Evolutionary conservation across 1,284 basidiomycete genomes (phyloP).

Genomic region (Leccinum griseonigrum): DNA sequence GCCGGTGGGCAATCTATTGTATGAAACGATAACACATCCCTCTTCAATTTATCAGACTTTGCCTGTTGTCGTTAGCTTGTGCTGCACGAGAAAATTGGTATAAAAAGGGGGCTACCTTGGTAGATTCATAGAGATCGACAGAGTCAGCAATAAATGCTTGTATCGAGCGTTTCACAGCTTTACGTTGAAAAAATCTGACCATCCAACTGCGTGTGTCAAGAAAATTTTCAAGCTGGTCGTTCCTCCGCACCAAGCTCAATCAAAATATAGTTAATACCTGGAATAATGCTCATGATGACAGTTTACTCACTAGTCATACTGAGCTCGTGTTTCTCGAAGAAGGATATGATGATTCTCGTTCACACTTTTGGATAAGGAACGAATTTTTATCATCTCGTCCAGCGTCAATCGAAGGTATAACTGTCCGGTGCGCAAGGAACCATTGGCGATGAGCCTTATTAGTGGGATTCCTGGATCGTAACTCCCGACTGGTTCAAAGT

Average conservation of each 20-base stretch:
- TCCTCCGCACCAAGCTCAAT: background rate
- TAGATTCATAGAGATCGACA: background rate
- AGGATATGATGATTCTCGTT: background rate
- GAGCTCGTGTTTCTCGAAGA: slow-evolving; percentile 2
- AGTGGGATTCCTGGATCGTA: background rate
- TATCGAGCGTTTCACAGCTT: background rate
- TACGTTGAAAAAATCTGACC: background rate
- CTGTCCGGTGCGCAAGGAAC: background rate
- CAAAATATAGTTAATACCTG: background rate
- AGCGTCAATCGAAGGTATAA: slow-evolving; percentile 12
- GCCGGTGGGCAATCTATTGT: no score
- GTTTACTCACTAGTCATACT: background rate
- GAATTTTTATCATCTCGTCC: slow-evolving; percentile 11
- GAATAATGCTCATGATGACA: background rate
- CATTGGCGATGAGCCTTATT: background rate
- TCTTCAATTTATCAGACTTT: background rate
- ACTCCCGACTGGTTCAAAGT: background rate
- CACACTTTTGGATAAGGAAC: background rate
- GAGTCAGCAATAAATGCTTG: background rate
- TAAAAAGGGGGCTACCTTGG: background rate
- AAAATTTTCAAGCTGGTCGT: background rate
- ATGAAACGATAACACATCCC: background rate
- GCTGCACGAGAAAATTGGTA: background rate
- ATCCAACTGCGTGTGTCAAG: background rate
- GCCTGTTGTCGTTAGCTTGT: background rate